Conservation (phyloP, 371 early-diverging fungal species). For the Catenaria anguillulae region DNA sequence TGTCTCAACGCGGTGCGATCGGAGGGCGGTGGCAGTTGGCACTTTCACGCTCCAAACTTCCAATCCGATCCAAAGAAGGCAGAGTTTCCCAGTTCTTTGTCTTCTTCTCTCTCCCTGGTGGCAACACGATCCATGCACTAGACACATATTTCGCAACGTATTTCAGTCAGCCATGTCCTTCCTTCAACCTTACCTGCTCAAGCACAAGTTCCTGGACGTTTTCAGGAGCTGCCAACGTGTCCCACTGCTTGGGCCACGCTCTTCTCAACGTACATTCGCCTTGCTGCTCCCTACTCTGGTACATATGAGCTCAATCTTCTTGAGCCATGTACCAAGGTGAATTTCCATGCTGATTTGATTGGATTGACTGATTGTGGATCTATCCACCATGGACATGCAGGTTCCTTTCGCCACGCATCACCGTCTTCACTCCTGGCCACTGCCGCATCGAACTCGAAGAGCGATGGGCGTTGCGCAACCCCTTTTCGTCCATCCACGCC, state of each 20-base stretch:
- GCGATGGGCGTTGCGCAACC: slow-evolving; percentile 1
- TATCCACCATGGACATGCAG: background rate
- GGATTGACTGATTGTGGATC: background rate
- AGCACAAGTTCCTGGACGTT: slow-evolving; percentile 1
- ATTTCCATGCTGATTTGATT: background rate
- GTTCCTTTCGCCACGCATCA: background rate
- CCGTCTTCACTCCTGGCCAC: background rate
- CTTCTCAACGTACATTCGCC: background rate
- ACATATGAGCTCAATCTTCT: background rate
- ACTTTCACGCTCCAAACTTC: no score
- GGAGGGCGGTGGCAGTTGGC: no score
- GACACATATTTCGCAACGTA: no score
- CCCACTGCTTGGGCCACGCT: background rate
- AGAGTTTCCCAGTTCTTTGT: no score
- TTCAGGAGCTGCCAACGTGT: background rate
- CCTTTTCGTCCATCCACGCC: slow-evolving; percentile 3
- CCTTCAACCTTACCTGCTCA: background rate
- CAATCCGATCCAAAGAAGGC: no score
- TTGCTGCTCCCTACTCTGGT: slow-evolving; percentile 6
- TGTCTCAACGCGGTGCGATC: no score
- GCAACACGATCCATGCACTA: no score
- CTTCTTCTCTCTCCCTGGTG: no score
- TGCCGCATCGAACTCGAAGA: slow-evolving; percentile 5
- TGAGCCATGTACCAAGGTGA: no score
- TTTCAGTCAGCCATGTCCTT: no score